Base-by-base conservation (phyloP, 1,284 basidiomycete genomes). In the Trametes polyzona region DNA sequence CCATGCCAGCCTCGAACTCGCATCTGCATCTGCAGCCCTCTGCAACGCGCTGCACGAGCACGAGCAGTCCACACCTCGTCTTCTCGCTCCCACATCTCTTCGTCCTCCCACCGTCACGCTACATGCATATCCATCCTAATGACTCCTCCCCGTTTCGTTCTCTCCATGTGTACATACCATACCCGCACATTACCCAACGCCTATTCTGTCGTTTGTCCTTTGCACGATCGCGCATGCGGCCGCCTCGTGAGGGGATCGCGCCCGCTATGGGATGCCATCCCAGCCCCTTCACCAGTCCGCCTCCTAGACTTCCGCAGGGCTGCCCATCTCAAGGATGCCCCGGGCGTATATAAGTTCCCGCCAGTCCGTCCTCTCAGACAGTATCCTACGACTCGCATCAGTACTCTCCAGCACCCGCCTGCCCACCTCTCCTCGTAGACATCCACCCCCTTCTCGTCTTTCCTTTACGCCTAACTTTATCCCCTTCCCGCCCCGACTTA, bases 331-430 rank as follows among this genome's bases (percentile, higher is more conserved):
- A 24, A 36, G 24, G 32, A 48, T 55, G 52, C 55, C 57, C 48
- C 47, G 47, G 29, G 26, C 41, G 57, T 63, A 63, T 63, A 63
- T 63, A 63, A 61, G 54, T 61, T 54, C 57, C n/a, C 41, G 61
- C 29, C 37, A 54, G 23, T 52, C 23, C 42, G 43, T 35, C 52
- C 55, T 54, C 51, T 56, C 47, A 47, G 47, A 29, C 55, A 52
- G 55, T 59, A 61, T 57, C 44, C 56, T 53, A 56, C 56, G 52
- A 36, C 56, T 32, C 52, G 35, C 55, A 58, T 36, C 52, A 48
- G 47, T 41, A 33, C 53, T 53, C 53, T 26, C 52, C 44, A n/a
- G n/a, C n/a, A n/a, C n/a, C n/a, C n/a, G n/a, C n/a, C n/a, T n/a
- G n/a, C n/a, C n/a, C n/a, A n/a, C 52, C 43, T 35, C 47, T 49